Conservation (phyloP, 2,329 filamentous ascomycete species). For the Talaromyces sp. region DNA sequence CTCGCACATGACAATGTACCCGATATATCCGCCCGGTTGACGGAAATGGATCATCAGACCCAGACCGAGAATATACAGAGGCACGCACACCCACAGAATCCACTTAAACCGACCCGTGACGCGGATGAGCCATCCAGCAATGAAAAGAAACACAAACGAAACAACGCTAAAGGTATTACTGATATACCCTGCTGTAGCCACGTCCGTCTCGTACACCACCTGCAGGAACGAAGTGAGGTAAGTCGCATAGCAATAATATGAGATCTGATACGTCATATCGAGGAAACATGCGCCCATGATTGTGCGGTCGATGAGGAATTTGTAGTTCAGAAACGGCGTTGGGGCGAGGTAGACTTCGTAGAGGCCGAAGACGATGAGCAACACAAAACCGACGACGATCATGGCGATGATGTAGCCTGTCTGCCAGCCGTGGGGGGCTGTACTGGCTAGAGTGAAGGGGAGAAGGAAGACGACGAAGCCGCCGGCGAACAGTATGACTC, state of each 20-base stretch:
- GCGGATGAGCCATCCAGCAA: conserved; percentile 52
- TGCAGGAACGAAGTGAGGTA: conserved; percentile 39
- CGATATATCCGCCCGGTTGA: conserved; percentile 45
- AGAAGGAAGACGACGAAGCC: conserved; percentile 56
- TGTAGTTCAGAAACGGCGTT: conserved; percentile 55
- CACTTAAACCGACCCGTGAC: conserved; percentile 53
- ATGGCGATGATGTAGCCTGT: conserved; percentile 50
- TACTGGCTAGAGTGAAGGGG: conserved; percentile 30
- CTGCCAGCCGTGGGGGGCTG: conserved; percentile 21
- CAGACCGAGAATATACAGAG: conserved; percentile 49
- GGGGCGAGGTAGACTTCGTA: conserved; percentile 55
- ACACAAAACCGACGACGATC: conserved; percentile 53
- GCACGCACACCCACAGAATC: conserved; percentile 50
- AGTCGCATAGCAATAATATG: conserved; percentile 36
- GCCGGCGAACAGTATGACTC: conserved; percentile 57
- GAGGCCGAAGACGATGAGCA: conserved; percentile 53
- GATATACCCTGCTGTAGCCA: conserved; percentile 38
- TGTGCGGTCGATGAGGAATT: conserved; percentile 44
- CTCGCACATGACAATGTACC: conserved; percentile 55
- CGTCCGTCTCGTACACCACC: conserved; percentile 34
- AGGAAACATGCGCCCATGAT: conserved; percentile 28
- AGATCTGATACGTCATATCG: conserved; percentile 32
- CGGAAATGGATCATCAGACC: conserved; percentile 56
- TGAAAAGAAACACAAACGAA: conserved; percentile 56
- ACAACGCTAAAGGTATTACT: conserved; percentile 54